phyloP scores from a whole-genome alignment of 2,329 filamentous ascomycete species.

The Neobulgaria alba region DNA sequence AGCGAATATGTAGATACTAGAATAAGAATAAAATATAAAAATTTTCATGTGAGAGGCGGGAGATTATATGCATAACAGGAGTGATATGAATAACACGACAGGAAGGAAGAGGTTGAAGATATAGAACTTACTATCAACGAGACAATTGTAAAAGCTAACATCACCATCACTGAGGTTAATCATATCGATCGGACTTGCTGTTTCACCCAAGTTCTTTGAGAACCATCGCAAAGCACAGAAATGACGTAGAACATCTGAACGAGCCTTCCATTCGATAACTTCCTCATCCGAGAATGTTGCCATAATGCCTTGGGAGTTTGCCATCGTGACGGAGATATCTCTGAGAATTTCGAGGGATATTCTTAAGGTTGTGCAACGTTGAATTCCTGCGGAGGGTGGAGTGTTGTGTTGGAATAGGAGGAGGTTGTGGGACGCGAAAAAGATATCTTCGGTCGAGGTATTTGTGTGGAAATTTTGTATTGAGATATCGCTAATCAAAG shows the following conservation, averaged over 20 bases:
- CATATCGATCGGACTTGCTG: neutral
- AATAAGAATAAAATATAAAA: too few relatives aligned
- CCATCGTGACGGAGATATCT: neutral
- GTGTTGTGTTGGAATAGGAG: too few relatives aligned
- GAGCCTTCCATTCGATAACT: conserved; percentile 1
- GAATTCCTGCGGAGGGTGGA: too few relatives aligned
- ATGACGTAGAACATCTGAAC: conserved; percentile 5
- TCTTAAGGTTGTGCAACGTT: too few relatives aligned
- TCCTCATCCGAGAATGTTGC: neutral
- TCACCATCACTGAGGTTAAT: conserved; percentile 5
- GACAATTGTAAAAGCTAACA: conserved; percentile 3
- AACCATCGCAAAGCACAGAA: conserved; percentile 4
- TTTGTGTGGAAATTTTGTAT: too few relatives aligned
- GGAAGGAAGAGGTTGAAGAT: neutral
- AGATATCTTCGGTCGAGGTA: too few relatives aligned
- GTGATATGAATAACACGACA: neutral
- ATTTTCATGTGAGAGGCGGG: too few relatives aligned
- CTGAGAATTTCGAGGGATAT: neutral
- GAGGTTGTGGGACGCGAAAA: too few relatives aligned
- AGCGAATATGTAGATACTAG: too few relatives aligned
- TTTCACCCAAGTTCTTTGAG: too few relatives aligned
- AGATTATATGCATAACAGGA: too few relatives aligned
- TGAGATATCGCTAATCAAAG: too few relatives aligned
- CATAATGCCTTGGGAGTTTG: neutral
- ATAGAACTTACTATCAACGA: conserved; percentile 1